These are phyloP conservation scores for Arabis hirsuta DNA, from an alignment of 345 rosid genomes.

Conservation along the genomic window DNA sequence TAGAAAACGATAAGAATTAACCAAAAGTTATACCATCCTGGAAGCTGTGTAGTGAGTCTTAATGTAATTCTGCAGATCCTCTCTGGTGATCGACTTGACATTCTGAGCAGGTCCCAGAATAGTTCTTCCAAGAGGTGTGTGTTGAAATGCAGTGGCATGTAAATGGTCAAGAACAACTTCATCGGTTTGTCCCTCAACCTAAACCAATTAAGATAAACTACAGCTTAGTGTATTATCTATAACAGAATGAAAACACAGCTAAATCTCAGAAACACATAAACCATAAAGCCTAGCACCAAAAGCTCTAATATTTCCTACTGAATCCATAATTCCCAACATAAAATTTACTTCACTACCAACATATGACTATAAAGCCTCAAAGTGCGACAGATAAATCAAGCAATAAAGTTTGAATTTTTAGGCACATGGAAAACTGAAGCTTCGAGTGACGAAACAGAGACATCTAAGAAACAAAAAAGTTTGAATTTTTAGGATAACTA, in stretches of 20 bases:
- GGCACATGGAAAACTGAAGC: not conserved
- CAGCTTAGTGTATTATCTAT: not conserved
- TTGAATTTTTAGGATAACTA: no score
- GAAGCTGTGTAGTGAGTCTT: conserved; percentile 97
- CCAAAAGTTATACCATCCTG: conserved; percentile 66
- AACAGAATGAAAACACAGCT: not conserved
- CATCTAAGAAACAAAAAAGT: conserved; percentile 3
- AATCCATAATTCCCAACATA: not conserved
- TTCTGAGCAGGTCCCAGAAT: conserved; percentile 94
- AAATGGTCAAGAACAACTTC: conserved; percentile 96
- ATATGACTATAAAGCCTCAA: not conserved
- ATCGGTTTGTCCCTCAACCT: conserved; percentile 94
- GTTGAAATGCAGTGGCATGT: conserved; percentile 97
- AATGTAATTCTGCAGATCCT: conserved; percentile 79
- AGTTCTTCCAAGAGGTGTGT: conserved; percentile 90
- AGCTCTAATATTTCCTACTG: not conserved
- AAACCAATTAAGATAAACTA: not conserved
- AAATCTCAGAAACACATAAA: not conserved
- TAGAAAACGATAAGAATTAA: not conserved
- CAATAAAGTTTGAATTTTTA: not conserved
- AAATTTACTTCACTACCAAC: not conserved
- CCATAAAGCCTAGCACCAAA: not conserved
- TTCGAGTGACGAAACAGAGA: not conserved
- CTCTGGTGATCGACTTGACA: conserved; percentile 73
- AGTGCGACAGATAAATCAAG: no score